Evolutionary conservation across 2,329 filamentous ascomycete genomes (phyloP).

Genomic region (Colletotrichum sp.): DNA sequence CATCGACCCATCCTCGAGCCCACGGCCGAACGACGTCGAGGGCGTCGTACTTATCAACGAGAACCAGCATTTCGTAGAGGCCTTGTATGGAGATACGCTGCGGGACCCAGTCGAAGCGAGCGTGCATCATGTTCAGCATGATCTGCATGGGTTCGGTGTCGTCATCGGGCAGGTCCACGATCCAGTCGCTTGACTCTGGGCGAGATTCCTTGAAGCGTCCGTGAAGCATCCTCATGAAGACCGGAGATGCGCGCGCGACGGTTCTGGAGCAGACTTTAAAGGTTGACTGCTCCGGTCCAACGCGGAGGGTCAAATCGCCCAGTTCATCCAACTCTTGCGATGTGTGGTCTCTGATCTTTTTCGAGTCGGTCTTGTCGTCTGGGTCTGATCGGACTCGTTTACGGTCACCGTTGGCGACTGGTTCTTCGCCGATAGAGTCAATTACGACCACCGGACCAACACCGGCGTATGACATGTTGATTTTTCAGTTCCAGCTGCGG

Average conservation of each 20-base stretch:
- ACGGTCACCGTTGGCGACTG: rapidly evolving
- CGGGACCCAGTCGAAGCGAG: background rate
- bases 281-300: background rate
- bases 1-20: background rate
- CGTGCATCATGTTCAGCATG: background rate
- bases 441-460: background rate
- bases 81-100: background rate
- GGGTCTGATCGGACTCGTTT: background rate
- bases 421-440: background rate
- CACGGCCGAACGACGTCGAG: background rate
- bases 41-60: background rate
- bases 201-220: background rate
- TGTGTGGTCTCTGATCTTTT: background rate
- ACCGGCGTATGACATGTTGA: background rate
- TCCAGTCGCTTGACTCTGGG: background rate
- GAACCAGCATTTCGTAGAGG: background rate
- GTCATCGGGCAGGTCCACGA: background rate
- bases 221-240: background rate
- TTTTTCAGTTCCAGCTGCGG: rapidly evolving
- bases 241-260: background rate
- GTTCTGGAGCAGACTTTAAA: background rate
- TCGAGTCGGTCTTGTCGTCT: background rate
- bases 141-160: background rate
- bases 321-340: background rate
- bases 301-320: background rate